Evolutionary conservation across 768 basidiomycete genomes (phyloP).

Genomic region (Calvatia gigantea): DNA sequence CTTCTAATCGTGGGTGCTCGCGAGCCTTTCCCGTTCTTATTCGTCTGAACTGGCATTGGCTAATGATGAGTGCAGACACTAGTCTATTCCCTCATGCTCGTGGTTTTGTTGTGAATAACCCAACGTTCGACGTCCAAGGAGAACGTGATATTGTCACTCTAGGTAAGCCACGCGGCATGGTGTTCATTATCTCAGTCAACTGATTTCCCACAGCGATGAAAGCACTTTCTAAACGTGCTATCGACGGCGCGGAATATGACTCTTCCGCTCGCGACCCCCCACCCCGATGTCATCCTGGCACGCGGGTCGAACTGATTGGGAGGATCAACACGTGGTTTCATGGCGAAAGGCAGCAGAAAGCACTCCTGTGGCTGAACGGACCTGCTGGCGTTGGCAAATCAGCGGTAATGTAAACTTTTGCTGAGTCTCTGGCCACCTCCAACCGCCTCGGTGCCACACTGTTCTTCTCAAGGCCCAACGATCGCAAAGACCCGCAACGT

Average conservation of each 20-base stretch:
- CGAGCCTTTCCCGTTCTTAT: no score
- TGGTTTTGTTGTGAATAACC: no score
- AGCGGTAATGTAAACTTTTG: conserved; percentile 4
- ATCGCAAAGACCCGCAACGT: neutral
- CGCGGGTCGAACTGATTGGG: neutral
- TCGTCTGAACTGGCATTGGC: no score
- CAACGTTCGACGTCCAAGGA: no score
- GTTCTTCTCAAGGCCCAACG: conserved; percentile 2
- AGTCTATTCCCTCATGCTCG: no score
- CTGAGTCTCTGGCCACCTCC: neutral
- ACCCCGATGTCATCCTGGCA: conserved; percentile 1
- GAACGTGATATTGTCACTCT: no score
- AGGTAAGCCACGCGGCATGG: no score
- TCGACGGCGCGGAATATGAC: neutral
- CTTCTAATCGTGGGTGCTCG: no score
- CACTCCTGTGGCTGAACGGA: conserved; percentile 5
- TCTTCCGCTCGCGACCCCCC: no score
- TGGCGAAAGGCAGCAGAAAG: neutral
- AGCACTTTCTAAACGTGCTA: neutral
- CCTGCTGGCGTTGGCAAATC: conserved; percentile 12
- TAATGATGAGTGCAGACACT: no score
- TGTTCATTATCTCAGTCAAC: no score
- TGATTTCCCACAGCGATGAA: neutral
- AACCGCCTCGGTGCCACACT: neutral
- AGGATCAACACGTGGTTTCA: neutral